phyloP scores from a whole-genome alignment of 2,329 filamentous ascomycete species.

The Fusarium fracticaudum region DNA sequence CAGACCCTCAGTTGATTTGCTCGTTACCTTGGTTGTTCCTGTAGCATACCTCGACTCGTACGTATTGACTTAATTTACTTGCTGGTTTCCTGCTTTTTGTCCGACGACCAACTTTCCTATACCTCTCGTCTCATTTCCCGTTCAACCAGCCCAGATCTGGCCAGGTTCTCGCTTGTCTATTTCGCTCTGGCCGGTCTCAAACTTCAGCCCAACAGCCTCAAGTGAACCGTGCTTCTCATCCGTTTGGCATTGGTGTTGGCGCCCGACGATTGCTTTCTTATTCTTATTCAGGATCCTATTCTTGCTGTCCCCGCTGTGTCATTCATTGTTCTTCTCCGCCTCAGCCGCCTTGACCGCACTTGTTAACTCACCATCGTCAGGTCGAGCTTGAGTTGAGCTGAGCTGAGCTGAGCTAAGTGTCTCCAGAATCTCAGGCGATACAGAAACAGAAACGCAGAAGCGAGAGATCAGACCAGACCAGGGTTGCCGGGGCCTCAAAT shows the following conservation, averaged over 20 bases:
- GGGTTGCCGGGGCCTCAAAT: slow-evolving; percentile 16
- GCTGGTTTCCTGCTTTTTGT: slow-evolving; percentile 5
- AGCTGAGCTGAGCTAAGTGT: slow-evolving; percentile 7
- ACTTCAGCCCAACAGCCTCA: slow-evolving; percentile 38
- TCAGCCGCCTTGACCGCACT: slow-evolving; percentile 12
- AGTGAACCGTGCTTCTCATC: slow-evolving; percentile 32
- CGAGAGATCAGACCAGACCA: slow-evolving; percentile 18
- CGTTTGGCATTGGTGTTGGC: slow-evolving; percentile 3
- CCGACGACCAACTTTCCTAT: neutral
- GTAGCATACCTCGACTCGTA: slow-evolving; percentile 2
- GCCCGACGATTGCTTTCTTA: slow-evolving; percentile 7
- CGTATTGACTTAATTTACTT: slow-evolving; percentile 5
- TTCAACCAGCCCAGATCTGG: neutral
- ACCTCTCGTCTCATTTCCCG: neutral
- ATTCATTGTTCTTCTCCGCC: slow-evolving; percentile 13
- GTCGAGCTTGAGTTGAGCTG: neutral
- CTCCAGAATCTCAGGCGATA: neutral
- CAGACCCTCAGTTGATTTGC: neutral
- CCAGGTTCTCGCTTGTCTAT: slow-evolving; percentile 8
- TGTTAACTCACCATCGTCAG: neutral
- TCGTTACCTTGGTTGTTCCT: neutral
- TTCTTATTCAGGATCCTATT: neutral
- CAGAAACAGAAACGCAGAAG: slow-evolving; percentile 20
- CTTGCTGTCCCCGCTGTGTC: neutral
- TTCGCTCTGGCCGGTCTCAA: slow-evolving; percentile 41